Evolutionary conservation across 2,329 filamentous ascomycete species (phyloP).

Genomic region (Aaosphaeria pasadenensis): DNA sequence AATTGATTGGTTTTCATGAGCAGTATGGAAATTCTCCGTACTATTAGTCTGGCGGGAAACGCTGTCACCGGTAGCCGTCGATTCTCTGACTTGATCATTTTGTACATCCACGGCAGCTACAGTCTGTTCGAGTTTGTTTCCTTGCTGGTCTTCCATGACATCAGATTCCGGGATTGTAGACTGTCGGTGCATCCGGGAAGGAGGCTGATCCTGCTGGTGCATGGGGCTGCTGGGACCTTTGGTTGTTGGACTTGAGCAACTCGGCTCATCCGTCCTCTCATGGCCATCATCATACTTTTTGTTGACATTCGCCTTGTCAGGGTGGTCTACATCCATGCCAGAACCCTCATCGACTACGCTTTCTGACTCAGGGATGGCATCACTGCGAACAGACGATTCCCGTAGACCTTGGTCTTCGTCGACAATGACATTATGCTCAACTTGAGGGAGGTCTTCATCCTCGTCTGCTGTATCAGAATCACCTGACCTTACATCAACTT

Average conservation of each 20-base stretch:
- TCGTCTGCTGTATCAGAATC: neutral
- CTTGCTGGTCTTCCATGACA: conserved; percentile 32
- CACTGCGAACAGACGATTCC: neutral
- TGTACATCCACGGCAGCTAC: neutral
- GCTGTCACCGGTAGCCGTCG: neutral
- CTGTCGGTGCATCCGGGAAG: conserved; percentile 17
- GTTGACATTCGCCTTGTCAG: too few species aligned
- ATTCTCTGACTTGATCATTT: conserved; percentile 1
- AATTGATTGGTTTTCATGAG: conserved; percentile 35
- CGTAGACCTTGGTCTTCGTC: too few species aligned
- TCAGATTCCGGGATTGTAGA: conserved; percentile 33
- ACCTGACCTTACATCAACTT: conserved; percentile 1
- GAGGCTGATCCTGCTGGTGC: neutral
- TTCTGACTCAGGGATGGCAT: neutral
- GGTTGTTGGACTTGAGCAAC: neutral
- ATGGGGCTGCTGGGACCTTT: neutral
- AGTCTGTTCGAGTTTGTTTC: conserved; percentile 14
- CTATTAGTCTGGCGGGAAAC: conserved; percentile 13
- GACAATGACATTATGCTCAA: too few species aligned
- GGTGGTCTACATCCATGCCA: neutral
- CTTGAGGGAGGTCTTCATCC: neutral
- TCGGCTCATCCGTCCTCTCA: conserved; percentile 9
- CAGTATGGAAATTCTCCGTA: conserved; percentile 28
- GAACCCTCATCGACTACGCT: conserved; percentile 14
- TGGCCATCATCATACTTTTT: conserved; percentile 9